phyloP scores from a whole-genome alignment of 116 monocot genomes.

The Cymodocea nodosa region DNA sequence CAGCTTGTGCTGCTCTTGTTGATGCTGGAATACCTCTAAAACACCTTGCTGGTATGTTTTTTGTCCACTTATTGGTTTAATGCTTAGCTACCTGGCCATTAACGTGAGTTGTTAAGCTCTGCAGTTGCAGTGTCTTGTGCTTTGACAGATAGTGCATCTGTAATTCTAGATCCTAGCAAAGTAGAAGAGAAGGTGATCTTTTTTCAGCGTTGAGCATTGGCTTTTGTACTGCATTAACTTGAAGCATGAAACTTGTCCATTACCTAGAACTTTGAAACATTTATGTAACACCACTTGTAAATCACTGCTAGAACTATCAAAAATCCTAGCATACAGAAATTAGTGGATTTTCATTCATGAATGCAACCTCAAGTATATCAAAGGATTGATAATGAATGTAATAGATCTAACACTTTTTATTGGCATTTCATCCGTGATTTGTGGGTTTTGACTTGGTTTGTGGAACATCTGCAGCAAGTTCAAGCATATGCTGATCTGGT shows the following conservation, averaged over 20 bases:
- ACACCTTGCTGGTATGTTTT: slow-evolving; percentile 67
- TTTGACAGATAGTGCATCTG: slow-evolving; percentile 35
- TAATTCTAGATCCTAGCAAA: slow-evolving; percentile 64
- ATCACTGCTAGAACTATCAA: too few relatives aligned
- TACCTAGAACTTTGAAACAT: too few relatives aligned
- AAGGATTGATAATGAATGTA: neutral
- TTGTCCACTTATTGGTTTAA: neutral
- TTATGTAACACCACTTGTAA: too few relatives aligned
- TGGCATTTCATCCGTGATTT: neutral
- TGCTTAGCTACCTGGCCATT: neutral
- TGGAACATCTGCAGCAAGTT: slow-evolving; percentile 35
- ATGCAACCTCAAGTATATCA: too few relatives aligned
- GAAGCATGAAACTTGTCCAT: neutral
- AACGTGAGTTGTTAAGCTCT: slow-evolving; percentile 14
- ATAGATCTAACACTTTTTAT: neutral
- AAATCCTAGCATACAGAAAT: neutral
- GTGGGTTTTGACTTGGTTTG: neutral
- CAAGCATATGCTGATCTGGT: slow-evolving; percentile 63
- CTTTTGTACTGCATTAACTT: neutral
- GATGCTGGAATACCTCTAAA: slow-evolving; percentile 89
- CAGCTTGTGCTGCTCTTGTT: slow-evolving; percentile 87
- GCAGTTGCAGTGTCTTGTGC: slow-evolving; percentile 86
- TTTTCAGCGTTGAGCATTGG: neutral
- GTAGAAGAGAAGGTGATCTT: slow-evolving; percentile 64
- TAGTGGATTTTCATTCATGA: neutral